These are phyloP conservation scores for Debaryomyces sp. DNA, from an alignment of 1,139 yeast genomes.

Conservation along the genomic window DNA sequence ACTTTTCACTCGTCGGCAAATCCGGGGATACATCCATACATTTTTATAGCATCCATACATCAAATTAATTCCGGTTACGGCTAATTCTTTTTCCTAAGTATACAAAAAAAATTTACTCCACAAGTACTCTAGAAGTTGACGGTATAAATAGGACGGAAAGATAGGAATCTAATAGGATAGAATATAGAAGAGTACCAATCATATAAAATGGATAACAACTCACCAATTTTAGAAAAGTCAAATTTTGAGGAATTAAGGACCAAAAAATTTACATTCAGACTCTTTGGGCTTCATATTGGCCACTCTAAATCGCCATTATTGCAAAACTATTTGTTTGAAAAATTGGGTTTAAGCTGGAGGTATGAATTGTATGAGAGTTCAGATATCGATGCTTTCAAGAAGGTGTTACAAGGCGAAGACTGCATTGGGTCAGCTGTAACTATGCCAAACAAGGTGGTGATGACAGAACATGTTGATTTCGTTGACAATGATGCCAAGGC, in stretches of 20 bases:
- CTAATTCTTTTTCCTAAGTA: slow-evolving; percentile 2
- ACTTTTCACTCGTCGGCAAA: neutral
- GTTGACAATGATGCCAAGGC: slow-evolving; percentile 26
- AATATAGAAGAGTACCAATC: neutral
- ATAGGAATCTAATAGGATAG: neutral
- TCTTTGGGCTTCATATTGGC: slow-evolving; percentile 17
- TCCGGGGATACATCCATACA: neutral
- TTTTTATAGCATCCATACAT: no score
- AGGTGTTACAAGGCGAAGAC: slow-evolving; percentile 14
- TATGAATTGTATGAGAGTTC: slow-evolving; percentile 22
- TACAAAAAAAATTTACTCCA: neutral
- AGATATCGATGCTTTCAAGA: slow-evolving; percentile 19
- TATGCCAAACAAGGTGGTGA: slow-evolving; percentile 30
- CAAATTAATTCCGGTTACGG: slow-evolving; percentile 1
- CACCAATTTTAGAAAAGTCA: neutral
- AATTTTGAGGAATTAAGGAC: slow-evolving; percentile 9
- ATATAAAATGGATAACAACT: neutral
- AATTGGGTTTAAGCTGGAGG: slow-evolving; percentile 18
- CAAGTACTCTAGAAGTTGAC: neutral
- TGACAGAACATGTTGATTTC: slow-evolving; percentile 25
- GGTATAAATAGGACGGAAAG: slow-evolving; percentile 2
- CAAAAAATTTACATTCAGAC: slow-evolving; percentile 1
- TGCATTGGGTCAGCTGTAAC: slow-evolving; percentile 31
- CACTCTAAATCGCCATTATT: slow-evolving; percentile 24
- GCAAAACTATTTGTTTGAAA: slow-evolving; percentile 21